These are phyloP conservation scores for Candida sp. DNA, from an alignment of 1,139 yeast species.

Conservation along the genomic window DNA sequence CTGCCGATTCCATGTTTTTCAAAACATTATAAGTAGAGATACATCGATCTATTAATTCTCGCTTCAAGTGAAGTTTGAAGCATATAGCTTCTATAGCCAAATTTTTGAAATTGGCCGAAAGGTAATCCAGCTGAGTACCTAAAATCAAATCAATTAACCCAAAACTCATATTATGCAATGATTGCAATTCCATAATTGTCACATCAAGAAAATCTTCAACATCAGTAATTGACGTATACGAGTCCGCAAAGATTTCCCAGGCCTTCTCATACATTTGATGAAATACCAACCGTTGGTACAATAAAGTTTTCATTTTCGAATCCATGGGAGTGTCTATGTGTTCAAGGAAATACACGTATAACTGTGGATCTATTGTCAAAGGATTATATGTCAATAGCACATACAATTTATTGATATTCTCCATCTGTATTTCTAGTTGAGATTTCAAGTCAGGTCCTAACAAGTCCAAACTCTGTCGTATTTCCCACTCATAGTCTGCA, in stretches of 20 bases:
- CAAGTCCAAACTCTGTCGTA: background rate
- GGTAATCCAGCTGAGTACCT: slow-evolving; percentile 6
- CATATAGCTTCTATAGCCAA: slow-evolving; percentile 2
- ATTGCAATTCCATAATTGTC: slow-evolving; percentile 15
- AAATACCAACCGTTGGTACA: slow-evolving; percentile 25
- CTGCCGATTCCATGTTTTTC: background rate
- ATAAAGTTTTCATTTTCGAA: slow-evolving; percentile 16
- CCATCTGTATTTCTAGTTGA: slow-evolving; percentile 14
- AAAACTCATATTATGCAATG: slow-evolving; percentile 15
- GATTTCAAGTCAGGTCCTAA: background rate
- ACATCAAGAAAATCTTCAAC: slow-evolving; percentile 34
- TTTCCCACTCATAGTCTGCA: background rate
- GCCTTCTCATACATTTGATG: slow-evolving; percentile 27
- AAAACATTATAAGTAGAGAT: background rate
- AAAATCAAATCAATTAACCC: slow-evolving; percentile 19
- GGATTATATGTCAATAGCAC: slow-evolving; percentile 32
- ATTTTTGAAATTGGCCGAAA: background rate
- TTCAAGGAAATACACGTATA: slow-evolving; percentile 22
- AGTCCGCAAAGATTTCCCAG: slow-evolving; percentile 28
- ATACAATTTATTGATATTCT: slow-evolving; percentile 25
- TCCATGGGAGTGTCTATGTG: slow-evolving; percentile 16
- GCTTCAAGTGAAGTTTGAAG: slow-evolving; percentile 1
- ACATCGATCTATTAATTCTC: background rate
- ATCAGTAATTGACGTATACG: slow-evolving; percentile 29
- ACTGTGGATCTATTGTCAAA: slow-evolving; percentile 23